Evolutionary conservation across 1,284 basidiomycete genomes (phyloP), one percentile per base, ranked within the genome.

Genomic region (Leccinum idahoense): DNA sequence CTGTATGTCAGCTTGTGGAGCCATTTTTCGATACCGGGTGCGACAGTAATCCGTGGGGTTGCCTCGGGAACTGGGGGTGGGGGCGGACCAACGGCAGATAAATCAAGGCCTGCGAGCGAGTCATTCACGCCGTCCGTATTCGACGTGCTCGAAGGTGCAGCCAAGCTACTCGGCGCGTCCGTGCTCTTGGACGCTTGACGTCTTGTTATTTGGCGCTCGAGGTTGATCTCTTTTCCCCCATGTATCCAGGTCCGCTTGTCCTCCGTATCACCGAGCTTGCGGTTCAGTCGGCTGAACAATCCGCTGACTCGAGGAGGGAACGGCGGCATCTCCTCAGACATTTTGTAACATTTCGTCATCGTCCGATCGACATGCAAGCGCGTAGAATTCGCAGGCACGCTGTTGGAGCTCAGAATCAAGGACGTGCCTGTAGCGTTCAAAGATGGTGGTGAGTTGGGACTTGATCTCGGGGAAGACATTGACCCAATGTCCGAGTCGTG

Each of bases 371-470:
- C 82, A 87, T 7, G 94, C 89, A n/a, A 98, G 82, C 0, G 92
- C 90, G 66, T 92, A 91, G 75, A 94, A 98, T 77, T 98, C 95
- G 84, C 96, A 99, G 53, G 97, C 97, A 57, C 97, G 88, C 76
- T 99, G 97, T 76, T 99, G 97, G 5, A 99, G 82, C 73, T 99
- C 97, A 20, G 95, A 89, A 75, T 99, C 96, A n/a, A 99, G 86
- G 41, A 98, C 94, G 72, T 97, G 94, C 20, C 93, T 89, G 76
- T 98, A 99, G n/a, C 94, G 92, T 70, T 98, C 94, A 72, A 99
- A 96, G 66, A 99, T 26, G 26, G 26, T 26, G 26, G 26, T 26
- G 26, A 26, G 26, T 26, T 26, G 26, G 26, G 26, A 26, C 26
- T 26, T 26, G 26, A 26, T 26, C 26, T 26, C 26, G 26, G 26